Base-by-base conservation (phyloP, 208 protist species). In the Lotmaria passim region DNA sequence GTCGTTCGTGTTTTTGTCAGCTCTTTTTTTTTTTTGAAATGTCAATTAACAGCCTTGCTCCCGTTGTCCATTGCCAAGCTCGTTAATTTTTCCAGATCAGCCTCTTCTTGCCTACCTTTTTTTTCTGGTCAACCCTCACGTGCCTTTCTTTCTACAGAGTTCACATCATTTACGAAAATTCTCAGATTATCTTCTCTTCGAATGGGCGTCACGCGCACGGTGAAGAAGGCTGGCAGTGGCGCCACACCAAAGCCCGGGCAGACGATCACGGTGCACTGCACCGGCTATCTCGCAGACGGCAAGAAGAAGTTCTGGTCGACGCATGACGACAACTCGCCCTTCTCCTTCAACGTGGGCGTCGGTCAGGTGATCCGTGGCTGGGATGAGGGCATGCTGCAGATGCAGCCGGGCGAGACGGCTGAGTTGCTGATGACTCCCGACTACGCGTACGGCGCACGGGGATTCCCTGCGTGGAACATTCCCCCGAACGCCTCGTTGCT, bases 281-380 rank as follows among this genome's bases (percentile, higher is more conserved):
- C 91, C n/a, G 93, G 91, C 15, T 94, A 86, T 69, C 74, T 97
- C n/a, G 79, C 83, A 5, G 86, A 92, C 26, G 84, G 85, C 38
- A 84, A 77, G 51, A 94, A 93, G 71, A 93, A 93, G 76, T 97
- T 97, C 64, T 97, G 93, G 91, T 90, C 83, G 53, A 96, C 91
- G 21, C 65, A 75, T 12, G 89, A 96, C 57, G 85, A 90, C 69
- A 84, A 93, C 46, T 75, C 86, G 14, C 92, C 96, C 1, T 98
- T 99, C 62, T 79, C 84, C 38, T 98, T 98, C 80, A 70, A 77
- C 34, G 85, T 98, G 7, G 97, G 96, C 33, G 34, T 84, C 33
- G 95, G 95, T 33, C 86, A 97, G 39, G 97, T 98, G 28, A 98
- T 98, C 74, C 85, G 93, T 26, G 96, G 96, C 38, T 98, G 95